Conservation (phyloP, 164 flowering plant species). For the Santalum album region DNA sequence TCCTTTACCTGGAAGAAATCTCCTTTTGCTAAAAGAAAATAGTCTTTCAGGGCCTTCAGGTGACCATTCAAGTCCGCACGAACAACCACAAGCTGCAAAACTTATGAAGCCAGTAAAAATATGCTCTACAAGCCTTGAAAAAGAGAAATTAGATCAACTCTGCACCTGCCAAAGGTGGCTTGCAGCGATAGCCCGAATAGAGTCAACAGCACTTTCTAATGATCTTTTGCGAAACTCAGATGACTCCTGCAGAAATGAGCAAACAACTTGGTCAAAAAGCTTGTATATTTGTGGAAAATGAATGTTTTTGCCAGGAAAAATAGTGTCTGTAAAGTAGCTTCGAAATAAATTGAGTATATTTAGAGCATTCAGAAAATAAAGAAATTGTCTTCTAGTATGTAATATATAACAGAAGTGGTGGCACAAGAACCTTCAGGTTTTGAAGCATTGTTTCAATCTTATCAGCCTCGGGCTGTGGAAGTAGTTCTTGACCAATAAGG, state of each 20-base stretch:
- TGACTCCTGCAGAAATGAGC: slow-evolving; percentile 52
- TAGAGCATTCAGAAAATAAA: background rate
- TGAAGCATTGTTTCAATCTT: slow-evolving; percentile 83
- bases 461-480: slow-evolving; percentile 89
- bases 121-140: background rate
- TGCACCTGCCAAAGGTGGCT: slow-evolving; percentile 99
- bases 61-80: slow-evolving; percentile 97
- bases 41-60: slow-evolving; percentile 90
- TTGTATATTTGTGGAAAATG: too few relatives aligned
- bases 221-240: slow-evolving; percentile 95
- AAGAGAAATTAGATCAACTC: slow-evolving; percentile 4
- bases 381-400: background rate
- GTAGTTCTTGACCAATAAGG: slow-evolving; percentile 56
- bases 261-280: background rate
- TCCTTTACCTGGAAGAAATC: slow-evolving; percentile 89
- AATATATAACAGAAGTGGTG: background rate
- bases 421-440: slow-evolving; percentile 55
- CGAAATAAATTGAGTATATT: background rate
- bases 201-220: slow-evolving; percentile 75
- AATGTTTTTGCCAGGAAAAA: background rate
- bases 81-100: slow-evolving; percentile 88
- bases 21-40: slow-evolving; percentile 94
- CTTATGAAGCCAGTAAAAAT: slow-evolving; percentile 10
- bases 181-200: slow-evolving; percentile 79
- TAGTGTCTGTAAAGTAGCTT: background rate